Base-by-base conservation (phyloP, 176 grass and related monocot species). In the Triticum turgidum region DNA sequence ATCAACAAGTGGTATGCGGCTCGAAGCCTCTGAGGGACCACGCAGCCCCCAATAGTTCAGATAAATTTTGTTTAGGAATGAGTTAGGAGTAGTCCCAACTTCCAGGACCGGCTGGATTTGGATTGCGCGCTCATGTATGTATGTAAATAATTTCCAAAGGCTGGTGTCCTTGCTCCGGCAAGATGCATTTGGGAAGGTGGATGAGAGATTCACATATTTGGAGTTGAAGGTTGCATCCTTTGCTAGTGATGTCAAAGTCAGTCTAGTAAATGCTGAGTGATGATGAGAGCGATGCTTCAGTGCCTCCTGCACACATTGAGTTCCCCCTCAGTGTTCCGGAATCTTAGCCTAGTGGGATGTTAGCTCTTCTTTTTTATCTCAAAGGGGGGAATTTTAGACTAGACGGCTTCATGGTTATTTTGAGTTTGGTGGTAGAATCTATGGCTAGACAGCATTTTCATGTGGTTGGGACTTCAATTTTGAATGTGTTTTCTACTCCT, bases 121-220 rank as follows among this genome's bases (percentile, higher is more conserved):
- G 33, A 59, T 37, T 38, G 25, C 6, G 7, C 10, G 7, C 20
- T 18, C 27, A 41, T 41, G 29, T 74, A 52, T 82, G 39, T 66
- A 52, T 90, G 72, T 78, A 90, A 63, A 78, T 82, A 82, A 12
- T 65, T 88, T 59, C 37, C 7, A 3, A 59, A 59, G 56, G 6
- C 56, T 1, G 9, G 56, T 59, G 18, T 59, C 56, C 56, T 0
- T 21, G 18, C 56, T 59, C 18, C 21, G 7, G 0, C 18, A 21
- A 59, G 56, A 59, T 59, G 20, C 56, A 1, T 59, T 21, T 7
- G 7, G 3, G 20, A 58, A 8, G 54, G 56, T 59, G 56, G 56
- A 59, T 59, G 56, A 59, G 56, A 21, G 0, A 59, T 21, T 59
- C 56, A 59, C 56, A 59, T 21, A 18, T 21, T 59, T 59, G 18